Evolutionary conservation across 129 eudicot species (phyloP), one percentile per base, ranked within the genome.

Genomic region (Helianthus tuberosus): DNA sequence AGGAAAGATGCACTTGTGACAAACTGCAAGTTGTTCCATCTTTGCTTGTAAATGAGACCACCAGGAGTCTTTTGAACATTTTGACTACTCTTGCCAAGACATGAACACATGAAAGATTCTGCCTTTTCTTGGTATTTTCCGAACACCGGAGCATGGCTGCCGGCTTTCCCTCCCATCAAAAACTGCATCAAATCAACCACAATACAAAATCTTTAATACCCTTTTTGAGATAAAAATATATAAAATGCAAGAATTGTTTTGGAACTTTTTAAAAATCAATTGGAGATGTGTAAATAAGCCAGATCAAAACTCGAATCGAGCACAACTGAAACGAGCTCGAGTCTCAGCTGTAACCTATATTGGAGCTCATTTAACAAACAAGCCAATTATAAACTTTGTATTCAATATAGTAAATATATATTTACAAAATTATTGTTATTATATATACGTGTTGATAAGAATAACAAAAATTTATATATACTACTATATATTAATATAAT

Each of bases 21-120:
- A 55, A 90, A 90, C 73, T 93, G 98, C 84, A 93, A 55, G 77
- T 93, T 93, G 91, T 93, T 93, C 98, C 98, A 93, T 69, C 92
- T 83, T 77, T 90, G 96, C 15, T 88, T 83, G 85, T 78, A 93
- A 13, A 90, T 90, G 5, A 93, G 89, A 38, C 98, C 98, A 32
- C 96, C 98, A 0, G 96, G 98, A 27, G 96, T 93, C 76, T 79
- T 90, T 43, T 90, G 96, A 25, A 87, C 92, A 47, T 84, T 93
- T 35, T 81, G 91, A 49, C 43, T 85, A 61, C 89, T 84, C 74
- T 90, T 93, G 27, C 96, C 95, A 6, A 93, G 87, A 80, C 96
- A 90, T 1, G 96, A 80, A 73, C 98, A 93, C 96, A 93, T 88
- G 73, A 90, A 93, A 50, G 68, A 81, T 80, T 93, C 98, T 0